Evolutionary conservation across 2,329 filamentous ascomycete species (phyloP), one percentile per base, ranked within the genome.

Genomic region (Apiospora koreana): DNA sequence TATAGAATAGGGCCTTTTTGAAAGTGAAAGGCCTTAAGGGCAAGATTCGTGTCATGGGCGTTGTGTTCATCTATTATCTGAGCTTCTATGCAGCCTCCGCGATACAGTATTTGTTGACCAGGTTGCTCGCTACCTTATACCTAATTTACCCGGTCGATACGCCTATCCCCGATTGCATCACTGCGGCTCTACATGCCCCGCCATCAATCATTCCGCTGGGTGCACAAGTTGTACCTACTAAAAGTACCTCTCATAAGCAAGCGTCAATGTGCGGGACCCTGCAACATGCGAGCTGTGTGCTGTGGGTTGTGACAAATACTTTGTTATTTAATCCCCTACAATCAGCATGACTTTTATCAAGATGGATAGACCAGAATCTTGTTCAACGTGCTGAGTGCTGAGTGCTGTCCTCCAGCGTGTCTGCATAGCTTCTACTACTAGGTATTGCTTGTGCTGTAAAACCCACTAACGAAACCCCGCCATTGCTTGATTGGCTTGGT

Each of bases 41-140:
- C 54, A 62, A 18, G 18, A n/a, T n/a, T 62, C 21, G 54, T 62
- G 54, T 62, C 54, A 62, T 62, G 54, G 28, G 54, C n/a, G 54
- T n/a, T 12, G 54, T 3, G 18, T 35, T 38, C 38, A 62, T 38
- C 18, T 16, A 16, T 38, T 62, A 62, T 38, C 18, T 16, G 25
- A 21, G 41, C 41, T 43, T 16, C 28, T 38, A n/a, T 12, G 54
- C 31, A 18, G 38, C 28, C 54, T 62, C 54, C 54, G 54, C 21
- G 54, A 62, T 62, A 38, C 28, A 35, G 50, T 58, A 21, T 21
- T 21, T 58, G 54, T 38, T 62, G 54, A 38, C 54, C 54, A 62
- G 54, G 54, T 62, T 31, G 54, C 18, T n/a, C n/a, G n/a, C n/a
- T n/a, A n/a, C n/a, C n/a, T n/a, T 62, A 21, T n/a, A 43, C n/a